A percentile compares a stretch with the other conserved stretches of the same genome.
phyloP scores from a whole-genome alignment of 1,139 yeast species.

The Debaryomycetaceae sp. region DNA sequence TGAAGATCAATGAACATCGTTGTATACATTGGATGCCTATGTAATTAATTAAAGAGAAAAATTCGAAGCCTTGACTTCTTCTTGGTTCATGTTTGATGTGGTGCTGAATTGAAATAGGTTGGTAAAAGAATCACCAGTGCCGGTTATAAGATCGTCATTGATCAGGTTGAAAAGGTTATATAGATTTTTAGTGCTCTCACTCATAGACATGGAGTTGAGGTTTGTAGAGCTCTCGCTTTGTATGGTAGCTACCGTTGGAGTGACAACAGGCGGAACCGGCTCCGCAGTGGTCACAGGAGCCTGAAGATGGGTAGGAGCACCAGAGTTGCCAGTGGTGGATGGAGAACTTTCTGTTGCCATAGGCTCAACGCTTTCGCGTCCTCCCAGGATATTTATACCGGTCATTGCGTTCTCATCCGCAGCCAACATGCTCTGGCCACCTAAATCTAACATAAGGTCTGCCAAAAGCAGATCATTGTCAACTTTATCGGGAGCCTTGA shows the following conservation, averaged over 20 bases:
- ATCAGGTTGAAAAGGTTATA: constrained; percentile 29
- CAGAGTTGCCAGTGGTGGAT: neutral
- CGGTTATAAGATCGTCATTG: constrained; percentile 22
- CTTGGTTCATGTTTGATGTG: constrained; percentile 2
- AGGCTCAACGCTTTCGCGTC: neutral
- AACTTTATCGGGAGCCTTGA: neutral
- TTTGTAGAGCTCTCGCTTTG: constrained; percentile 7
- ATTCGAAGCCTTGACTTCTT: constrained; percentile 3
- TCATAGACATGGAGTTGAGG: constrained; percentile 9
- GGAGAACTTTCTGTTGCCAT: neutral
- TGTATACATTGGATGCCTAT: neutral
- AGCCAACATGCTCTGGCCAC: neutral
- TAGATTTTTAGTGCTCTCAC: constrained; percentile 26
- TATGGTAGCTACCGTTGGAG: constrained; percentile 10
- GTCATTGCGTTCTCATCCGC: neutral
- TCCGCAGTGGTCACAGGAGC: constrained; percentile 1
- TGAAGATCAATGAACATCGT: no score
- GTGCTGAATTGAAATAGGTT: constrained; percentile 25
- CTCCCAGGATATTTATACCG: neutral
- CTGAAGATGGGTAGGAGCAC: neutral
- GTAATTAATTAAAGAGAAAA: neutral
- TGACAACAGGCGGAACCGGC: constrained; percentile 17
- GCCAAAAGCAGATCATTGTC: neutral
- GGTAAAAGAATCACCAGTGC: constrained; percentile 22
- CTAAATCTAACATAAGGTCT: neutral